phyloP scores from a whole-genome alignment of 306 rosid species.

The Cucurbita ficifolia region DNA sequence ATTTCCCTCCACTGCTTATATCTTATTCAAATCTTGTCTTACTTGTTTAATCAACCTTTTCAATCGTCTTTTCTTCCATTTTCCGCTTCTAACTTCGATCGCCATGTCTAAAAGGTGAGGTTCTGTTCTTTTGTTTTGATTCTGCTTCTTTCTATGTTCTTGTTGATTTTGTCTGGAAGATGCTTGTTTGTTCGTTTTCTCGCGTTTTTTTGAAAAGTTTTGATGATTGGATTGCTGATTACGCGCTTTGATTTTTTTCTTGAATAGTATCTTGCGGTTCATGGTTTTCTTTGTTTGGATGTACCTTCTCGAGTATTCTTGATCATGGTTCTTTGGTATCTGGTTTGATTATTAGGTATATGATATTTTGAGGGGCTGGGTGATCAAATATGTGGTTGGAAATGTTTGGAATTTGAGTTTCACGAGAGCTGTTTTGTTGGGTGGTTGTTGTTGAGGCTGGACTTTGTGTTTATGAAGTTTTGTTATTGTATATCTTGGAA shows the following conservation, averaged over 20 bases:
- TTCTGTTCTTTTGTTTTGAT: background rate
- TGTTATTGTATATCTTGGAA: background rate
- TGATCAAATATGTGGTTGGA: too few relatives aligned
- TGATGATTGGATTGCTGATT: background rate
- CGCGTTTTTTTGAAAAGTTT: background rate
- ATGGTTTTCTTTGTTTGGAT: background rate
- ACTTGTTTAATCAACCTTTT: background rate
- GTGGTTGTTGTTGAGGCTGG: background rate
- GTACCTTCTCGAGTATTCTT: background rate
- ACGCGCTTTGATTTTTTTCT: background rate
- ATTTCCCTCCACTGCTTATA: background rate
- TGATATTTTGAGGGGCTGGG: background rate
- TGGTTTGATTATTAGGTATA: background rate
- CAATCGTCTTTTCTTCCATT: background rate
- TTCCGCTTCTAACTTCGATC: background rate
- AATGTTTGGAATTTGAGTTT: background rate
- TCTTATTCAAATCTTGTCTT: background rate
- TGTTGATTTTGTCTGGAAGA: background rate
- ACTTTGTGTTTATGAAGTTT: background rate
- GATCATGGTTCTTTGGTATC: background rate
- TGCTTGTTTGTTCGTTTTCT: background rate
- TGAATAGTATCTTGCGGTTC: background rate
- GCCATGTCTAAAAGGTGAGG: constrained; percentile 57
- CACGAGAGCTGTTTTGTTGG: background rate
- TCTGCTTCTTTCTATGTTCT: background rate